Evolutionary conservation across 345 rosid genomes (phyloP), one percentile per base, ranked within the genome.

Genomic region (Erucastrum elatum): DNA sequence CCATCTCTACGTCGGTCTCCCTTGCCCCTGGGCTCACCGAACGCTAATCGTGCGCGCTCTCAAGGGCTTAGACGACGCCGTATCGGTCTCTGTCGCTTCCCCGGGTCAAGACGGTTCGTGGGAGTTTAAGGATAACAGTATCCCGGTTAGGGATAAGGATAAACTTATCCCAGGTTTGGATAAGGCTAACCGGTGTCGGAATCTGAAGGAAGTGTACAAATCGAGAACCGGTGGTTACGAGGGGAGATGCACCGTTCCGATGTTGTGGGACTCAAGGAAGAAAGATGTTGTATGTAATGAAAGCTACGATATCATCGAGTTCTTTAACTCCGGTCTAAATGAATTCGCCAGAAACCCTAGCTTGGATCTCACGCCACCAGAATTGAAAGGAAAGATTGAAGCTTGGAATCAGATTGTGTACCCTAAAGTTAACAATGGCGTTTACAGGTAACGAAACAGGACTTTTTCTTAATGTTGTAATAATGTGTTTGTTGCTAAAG

Each of bases 21-120:
- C 97, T 4, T 94, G 98, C 72, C 97, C 97, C 0, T 94, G 97
- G 97, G 98, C 98, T 59, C 98, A 94, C 83, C 84, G 97, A 12
- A 77, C 98, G 56, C 86, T 92, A 55, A 77, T 94, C 9, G 97
- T 90, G 10, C 88, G 90, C 26, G 95, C 92, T 11, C 90, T 94
- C 49, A 91, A 94, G 75, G 94, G 97, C 41, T 87, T 91, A 27
- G 90, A 94, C 59, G 89, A 89, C 17, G 85, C 83, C 30, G 80
- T 94, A 10, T 79, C 91, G 0, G 85, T 92, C 46, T 90, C 98
- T 2, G 51, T 94, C n/a, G 94, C 97, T 0, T 78, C 84, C 0
- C 93, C 97, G 0, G 94, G 95, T 2, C 82, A 82, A 68, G 97
- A 92, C 81, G 97, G 98, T 6, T 88, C 91, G 0, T 91, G 98